Percentiles rank a stretch among this genome's conserved stretches.
These are phyloP conservation scores for Diaporthe ilicicola DNA, from an alignment of 2,329 filamentous ascomycete genomes.

Conservation along the genomic window DNA sequence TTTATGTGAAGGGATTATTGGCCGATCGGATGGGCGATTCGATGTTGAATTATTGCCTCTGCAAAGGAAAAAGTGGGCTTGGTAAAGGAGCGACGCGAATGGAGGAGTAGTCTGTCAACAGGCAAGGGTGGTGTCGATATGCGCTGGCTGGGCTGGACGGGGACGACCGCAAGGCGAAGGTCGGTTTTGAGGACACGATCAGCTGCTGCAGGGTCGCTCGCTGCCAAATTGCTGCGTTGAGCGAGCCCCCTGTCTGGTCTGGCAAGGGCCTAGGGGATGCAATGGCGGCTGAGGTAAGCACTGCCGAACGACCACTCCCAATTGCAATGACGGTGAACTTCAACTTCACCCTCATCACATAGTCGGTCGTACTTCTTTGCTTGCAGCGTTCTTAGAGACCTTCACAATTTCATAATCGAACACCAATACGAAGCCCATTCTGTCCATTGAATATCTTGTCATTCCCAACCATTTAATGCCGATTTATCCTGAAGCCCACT, in stretches of 20 bases:
- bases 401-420: too few species aligned
- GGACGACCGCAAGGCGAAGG: background rate
- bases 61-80: background rate
- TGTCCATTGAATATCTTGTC: too few species aligned
- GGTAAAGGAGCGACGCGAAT: constrained; percentile 33
- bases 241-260: background rate
- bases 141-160: background rate
- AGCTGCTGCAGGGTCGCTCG: constrained; percentile 15
- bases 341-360: background rate
- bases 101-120: background rate
- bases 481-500: background rate
- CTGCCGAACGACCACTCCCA: background rate
- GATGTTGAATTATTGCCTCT: background rate
- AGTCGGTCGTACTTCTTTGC: background rate
- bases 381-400: too few species aligned
- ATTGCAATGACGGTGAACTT: background rate
- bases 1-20: background rate
- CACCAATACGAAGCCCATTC: too few species aligned
- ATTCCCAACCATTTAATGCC: too few species aligned
- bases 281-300: constrained; percentile 6
- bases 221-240: background rate
- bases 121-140: background rate
- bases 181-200: constrained; percentile 26
- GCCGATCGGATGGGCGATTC: too few species aligned
- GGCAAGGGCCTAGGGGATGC: background rate